A percentile compares a stretch with the other conserved stretches of the same genome.
Conservation (phyloP, 441 rosid genomes). For the Raphanus hybrid region DNA sequence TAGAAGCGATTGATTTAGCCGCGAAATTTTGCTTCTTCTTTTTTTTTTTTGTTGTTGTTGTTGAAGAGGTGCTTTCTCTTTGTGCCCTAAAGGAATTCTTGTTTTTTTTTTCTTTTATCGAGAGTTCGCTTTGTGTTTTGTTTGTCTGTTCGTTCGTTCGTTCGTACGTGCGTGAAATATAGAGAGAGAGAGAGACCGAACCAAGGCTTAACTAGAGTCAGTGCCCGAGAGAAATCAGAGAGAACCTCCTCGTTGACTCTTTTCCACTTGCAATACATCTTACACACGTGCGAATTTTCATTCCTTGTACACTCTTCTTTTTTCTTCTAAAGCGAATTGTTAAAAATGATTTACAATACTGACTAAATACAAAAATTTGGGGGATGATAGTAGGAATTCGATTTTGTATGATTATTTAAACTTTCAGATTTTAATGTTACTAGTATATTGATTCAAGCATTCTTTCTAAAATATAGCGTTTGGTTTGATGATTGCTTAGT, state of each 20-base stretch:
- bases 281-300: background rate
- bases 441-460: background rate
- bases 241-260: background rate
- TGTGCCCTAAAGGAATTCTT: conserved; percentile 1
- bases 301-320: background rate
- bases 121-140: background rate
- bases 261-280: background rate
- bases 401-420: background rate
- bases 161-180: background rate
- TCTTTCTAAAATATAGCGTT: background rate
- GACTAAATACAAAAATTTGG: background rate
- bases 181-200: background rate
- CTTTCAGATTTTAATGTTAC: too few relatives aligned
- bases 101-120: background rate
- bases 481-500: background rate
- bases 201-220: background rate
- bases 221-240: background rate
- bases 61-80: background rate
- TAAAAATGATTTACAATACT: background rate
- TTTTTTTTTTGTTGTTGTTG: background rate
- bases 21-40: background rate
- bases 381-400: background rate
- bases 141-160: background rate
- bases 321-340: background rate
- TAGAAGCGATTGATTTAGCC: background rate